phyloP scores from a whole-genome alignment of 2,329 filamentous ascomycete genomes.

The Gyromitra esculenta region DNA sequence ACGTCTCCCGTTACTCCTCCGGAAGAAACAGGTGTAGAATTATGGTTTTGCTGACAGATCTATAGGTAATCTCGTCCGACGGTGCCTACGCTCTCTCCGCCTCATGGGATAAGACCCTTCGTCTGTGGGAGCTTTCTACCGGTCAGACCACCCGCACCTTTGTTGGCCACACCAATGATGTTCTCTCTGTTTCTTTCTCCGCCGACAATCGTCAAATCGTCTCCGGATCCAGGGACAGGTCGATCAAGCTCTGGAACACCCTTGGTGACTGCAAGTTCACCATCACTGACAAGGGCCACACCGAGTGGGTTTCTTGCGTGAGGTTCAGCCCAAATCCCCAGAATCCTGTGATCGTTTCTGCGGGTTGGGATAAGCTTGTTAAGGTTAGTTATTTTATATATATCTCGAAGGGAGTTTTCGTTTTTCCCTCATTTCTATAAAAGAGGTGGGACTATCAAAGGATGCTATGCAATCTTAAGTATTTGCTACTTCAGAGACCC shows the following conservation, averaged over 20 bases:
- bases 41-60: constrained; percentile 56
- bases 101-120: constrained; percentile 99
- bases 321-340: constrained; percentile 99
- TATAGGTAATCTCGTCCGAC: constrained; percentile 97
- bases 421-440: constrained; percentile 14
- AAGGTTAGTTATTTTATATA: constrained; percentile 77
- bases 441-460: constrained; percentile 67
- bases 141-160: constrained; percentile 98
- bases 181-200: constrained; percentile 99
- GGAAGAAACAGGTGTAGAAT: background rate
- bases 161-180: constrained; percentile 99
- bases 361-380: constrained; percentile 99
- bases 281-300: constrained; percentile 99
- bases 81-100: constrained; percentile 98
- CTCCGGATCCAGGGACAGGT: constrained; percentile 96
- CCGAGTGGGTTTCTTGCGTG: constrained; percentile 99
- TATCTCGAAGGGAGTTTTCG: constrained; percentile 49
- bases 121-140: constrained; percentile 97
- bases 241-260: constrained; percentile 99
- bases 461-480: constrained; percentile 92
- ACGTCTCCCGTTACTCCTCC: constrained; percentile 65
- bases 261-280: constrained; percentile 99
- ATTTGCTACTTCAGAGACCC: constrained; percentile 99
- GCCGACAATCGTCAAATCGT: constrained; percentile 99
- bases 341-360: constrained; percentile 99